Percentiles rank a stretch among this genome's conserved stretches.
Conservation (phyloP, 2,329 filamentous ascomycete species). For the Verticillium tricorpus region DNA sequence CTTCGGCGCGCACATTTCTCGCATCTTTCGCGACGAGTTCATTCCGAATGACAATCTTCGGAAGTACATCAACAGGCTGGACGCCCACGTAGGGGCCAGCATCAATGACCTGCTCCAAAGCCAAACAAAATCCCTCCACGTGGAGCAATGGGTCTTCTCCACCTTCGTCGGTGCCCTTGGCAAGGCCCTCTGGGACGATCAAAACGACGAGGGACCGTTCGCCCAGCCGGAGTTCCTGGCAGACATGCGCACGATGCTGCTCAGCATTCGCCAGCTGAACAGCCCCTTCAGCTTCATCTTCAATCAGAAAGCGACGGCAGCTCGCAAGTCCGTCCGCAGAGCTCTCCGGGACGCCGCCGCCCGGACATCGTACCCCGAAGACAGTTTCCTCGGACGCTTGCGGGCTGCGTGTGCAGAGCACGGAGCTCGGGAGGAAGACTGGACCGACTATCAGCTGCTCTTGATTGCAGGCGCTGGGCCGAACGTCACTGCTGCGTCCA, state of each 20-base stretch:
- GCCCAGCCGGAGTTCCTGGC: neutral
- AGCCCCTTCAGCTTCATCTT: neutral
- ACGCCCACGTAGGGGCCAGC: conserved; percentile 1
- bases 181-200: conserved; percentile 6
- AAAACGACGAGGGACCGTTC: conserved; percentile 1
- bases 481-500: conserved; percentile 7
- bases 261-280: neutral
- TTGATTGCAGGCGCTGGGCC: conserved; percentile 8
- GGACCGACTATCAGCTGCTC: conserved; percentile 11
- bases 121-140: neutral
- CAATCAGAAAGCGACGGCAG: neutral
- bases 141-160: conserved; percentile 11
- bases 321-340: neutral
- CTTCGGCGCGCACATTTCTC: conserved; percentile 3
- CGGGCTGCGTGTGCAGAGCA: neutral
- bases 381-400: neutral
- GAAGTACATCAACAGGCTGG: conserved; percentile 4
- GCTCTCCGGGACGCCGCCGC: neutral
- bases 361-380: neutral
- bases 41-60: conserved; percentile 5
- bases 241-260: neutral
- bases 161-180: conserved; percentile 7
- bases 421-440: conserved; percentile 6
- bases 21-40: conserved; percentile 11
- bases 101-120: neutral